These are phyloP conservation scores for Sanghuangporus baumii DNA, from an alignment of 1,284 basidiomycete species.

Conservation along the genomic window DNA sequence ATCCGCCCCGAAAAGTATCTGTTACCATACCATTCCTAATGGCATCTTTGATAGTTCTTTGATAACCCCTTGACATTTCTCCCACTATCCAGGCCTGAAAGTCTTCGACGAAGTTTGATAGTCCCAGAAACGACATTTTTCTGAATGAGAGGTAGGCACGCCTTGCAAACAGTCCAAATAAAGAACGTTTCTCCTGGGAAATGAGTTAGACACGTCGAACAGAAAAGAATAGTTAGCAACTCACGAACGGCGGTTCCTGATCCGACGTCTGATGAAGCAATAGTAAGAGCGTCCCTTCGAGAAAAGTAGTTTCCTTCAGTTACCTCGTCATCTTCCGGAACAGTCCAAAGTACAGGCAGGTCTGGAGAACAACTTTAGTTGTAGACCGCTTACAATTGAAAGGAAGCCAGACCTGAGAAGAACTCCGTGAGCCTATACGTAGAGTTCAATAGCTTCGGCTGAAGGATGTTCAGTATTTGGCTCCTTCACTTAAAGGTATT, in stretches of 20 bases:
- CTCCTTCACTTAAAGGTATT: background rate
- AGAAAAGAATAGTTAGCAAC: background rate
- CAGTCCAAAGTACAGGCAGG: slow-evolving; percentile 9
- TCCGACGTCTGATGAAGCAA: background rate
- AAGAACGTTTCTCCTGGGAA: slow-evolving; percentile 43
- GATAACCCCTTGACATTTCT: slow-evolving; percentile 40
- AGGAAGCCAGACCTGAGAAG: slow-evolving; percentile 38
- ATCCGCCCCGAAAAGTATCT: slow-evolving; percentile 1
- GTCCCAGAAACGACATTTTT: slow-evolving; percentile 68
- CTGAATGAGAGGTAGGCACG: slow-evolving; percentile 66
- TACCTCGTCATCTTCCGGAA: slow-evolving; percentile 13
- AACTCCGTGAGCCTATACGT: slow-evolving; percentile 1
- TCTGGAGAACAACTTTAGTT: slow-evolving; percentile 1
- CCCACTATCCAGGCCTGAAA: slow-evolving; percentile 60
- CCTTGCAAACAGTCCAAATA: slow-evolving; percentile 75
- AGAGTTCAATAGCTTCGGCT: slow-evolving; percentile 3
- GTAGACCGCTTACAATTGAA: background rate
- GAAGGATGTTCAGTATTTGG: background rate
- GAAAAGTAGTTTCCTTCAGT: background rate
- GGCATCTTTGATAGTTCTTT: slow-evolving; percentile 47
- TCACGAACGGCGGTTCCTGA: slow-evolving; percentile 10
- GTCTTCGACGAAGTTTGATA: slow-evolving; percentile 55
- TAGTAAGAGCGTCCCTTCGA: background rate
- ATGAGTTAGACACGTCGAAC: background rate
- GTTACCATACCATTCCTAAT: slow-evolving; percentile 42